Base-by-base conservation (phyloP, 345 rosid genomes). In the Excoecaria cochinchinensis region DNA sequence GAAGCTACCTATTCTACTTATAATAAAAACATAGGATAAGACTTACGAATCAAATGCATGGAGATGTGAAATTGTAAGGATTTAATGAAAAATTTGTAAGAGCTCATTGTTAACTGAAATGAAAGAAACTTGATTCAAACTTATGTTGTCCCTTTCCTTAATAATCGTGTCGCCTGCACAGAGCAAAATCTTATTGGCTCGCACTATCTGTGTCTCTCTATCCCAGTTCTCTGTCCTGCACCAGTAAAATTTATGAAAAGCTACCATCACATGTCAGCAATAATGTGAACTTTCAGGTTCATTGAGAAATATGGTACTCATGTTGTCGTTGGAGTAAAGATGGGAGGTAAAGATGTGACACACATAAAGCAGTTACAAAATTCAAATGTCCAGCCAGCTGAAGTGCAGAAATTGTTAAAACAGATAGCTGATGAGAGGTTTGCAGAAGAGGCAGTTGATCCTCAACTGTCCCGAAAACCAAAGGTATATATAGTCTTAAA, bases 251-350 rank as follows among this genome's bases (percentile, higher is more conserved):
- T 21, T 56, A 17, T 56, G 61, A 21, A 21, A 56, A 31, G 31
- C 31, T 31, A 2, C 31, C 31, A 3, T 44, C 48, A 1, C 48
- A 44, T 44, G 48, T 76, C 19, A 47, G 70, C 15, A 55, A 53
- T 57, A 10, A 39, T 52, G 50, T 66, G 71, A 31, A 71, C 72
- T 75, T 69, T 63, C 69, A 90, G 97, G 86, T 92, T 92, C 77
- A 91, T 92, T 77, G 96, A 91, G 14, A 92, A 89, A 70, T 92
- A 92, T 68, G 96, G 97, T 61, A 92, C 97, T 67, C 97, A 92
- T 60, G 48, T 92, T 76, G 87, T 92, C 69, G 88, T 85, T 79
- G 94, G 97, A 74, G 94, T 90, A 17, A 87, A 84, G 72, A 87
- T 89, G 96, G 97, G 97, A 71, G 99, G 96, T 65, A 90, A 91